Base-by-base conservation (phyloP, 1,284 basidiomycete genomes). In the Cystobasidium pallidum region DNA sequence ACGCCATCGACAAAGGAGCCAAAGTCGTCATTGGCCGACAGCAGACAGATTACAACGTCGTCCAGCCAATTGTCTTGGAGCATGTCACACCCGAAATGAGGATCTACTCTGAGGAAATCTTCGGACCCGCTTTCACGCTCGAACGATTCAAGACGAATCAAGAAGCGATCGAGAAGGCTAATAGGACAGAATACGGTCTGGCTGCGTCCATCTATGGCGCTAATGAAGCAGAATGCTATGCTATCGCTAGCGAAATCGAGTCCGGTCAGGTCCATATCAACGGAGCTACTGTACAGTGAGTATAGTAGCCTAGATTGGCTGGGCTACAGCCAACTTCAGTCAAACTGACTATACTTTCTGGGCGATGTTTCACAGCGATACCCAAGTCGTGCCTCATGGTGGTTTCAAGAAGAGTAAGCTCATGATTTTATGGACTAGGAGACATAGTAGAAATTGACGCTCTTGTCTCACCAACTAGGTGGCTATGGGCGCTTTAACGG, bases 11-110 rank as follows among this genome's bases (percentile, higher is more conserved):
- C 0, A 82, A 80, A 3, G 88, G 88, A 0, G 88, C 87, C 1
- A 79, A 85, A 72, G 75, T 88, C 36, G 55, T 66, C 6, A 43
- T 59, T 21, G 70, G 70, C 21, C 47, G 61, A 28, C 36, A 55
- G 30, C 41, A 73, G 13, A 66, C 52, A 57, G 66, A 75, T 59
- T 74, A 73, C 30, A 78, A 78, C 63, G 74, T 86, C 3, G 81
- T 88, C 26, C 83, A 85, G 75, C 87, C 87, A 26, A 85, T 87
- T 77, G 75, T 89, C 11, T 75, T 89, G 11, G 78, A 77, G 11
- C 84, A 82, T 17, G 84, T 86, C 21, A 84, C 82, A 57, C 81
- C 82, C 0, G 83, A 84, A 0, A 88, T 87, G 85, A 75, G 80
- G 26, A 74, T 76, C 30, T 76, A 75, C 62, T 64, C 52, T 21